A percentile compares a stretch with the other conserved stretches of the same genome.
These are phyloP conservation scores for Solanum lycopersicoides DNA, from an alignment of 257 asterid genomes.

Conservation along the genomic window DNA sequence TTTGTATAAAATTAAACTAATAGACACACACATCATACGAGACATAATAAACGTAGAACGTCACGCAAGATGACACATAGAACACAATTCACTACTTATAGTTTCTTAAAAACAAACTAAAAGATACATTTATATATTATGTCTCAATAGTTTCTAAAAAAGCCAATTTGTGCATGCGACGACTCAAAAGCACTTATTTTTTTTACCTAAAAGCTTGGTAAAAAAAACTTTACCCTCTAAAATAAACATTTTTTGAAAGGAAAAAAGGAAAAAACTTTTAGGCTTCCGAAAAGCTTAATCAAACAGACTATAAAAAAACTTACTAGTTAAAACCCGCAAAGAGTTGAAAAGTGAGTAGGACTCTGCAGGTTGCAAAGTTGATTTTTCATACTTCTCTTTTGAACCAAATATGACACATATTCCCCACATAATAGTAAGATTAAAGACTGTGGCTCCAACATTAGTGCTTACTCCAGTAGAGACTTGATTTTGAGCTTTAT, in stretches of 20 bases:
- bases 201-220: not conserved
- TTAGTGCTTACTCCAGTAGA: constrained; percentile 37
- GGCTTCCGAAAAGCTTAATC: not conserved
- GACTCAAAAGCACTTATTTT: not conserved
- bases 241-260: not conserved
- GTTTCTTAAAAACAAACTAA: too few species aligned
- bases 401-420: constrained; percentile 24
- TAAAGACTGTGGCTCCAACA: constrained; percentile 37
- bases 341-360: not conserved
- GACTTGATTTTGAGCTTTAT: constrained; percentile 28
- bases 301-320: not conserved
- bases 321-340: not conserved
- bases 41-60: too few species aligned
- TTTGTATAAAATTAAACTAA: not conserved
- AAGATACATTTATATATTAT: not conserved
- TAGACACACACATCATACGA: not conserved
- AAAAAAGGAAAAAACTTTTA: not conserved
- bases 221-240: not conserved
- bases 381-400: constrained; percentile 1
- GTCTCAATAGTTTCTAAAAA: not conserved
- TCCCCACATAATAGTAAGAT: constrained; percentile 45
- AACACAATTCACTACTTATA: not conserved
- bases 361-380: not conserved
- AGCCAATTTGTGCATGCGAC: not conserved
- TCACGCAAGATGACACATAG: not conserved